Evolutionary conservation across 2,329 filamentous ascomycete genomes (phyloP), one percentile per base, ranked within the genome.

Genomic region (Ophioceras dolichostomum): DNA sequence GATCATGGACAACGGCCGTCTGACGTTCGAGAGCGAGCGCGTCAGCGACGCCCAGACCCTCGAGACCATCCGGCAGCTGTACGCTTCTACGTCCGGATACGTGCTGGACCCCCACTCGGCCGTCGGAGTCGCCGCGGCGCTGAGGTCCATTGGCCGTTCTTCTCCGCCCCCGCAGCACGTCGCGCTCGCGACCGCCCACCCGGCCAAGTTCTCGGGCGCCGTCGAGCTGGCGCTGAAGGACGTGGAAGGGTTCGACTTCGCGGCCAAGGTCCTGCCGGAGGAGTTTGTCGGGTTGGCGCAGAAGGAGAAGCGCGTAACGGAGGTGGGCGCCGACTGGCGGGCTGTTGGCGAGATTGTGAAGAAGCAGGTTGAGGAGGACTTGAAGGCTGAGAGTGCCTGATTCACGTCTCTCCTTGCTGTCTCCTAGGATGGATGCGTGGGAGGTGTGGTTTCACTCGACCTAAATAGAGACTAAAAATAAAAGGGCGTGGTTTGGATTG

Each of bases 91-190:
- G 22, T 13, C 13, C 8, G n/a, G 28, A 9, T 96, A 96, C 60
- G 73, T 96, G 30, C 75, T 96, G 1, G 91, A 98, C 55, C 91
- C 91, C 1, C 91, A 98, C 63, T 79, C 86, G 0, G 86, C 91
- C 2, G 83, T 98, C 32, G 91, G 88, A 39, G 71, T 95, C 28
- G 70, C 80, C 14, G 88, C 85, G 1, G 73, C 88, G 0, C 55
- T 76, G 38, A 72, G 87, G 40, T 87, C 84, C 3, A 68, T 83
- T 24, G 54, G 64, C 31, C 67, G 75, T 10, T 57, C 64, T 1
- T 60, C 60, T 20, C 55, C 66, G 3, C 63, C 64, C 13, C 61
- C 79, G 37, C 67, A 60, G n/a, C 83, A 94, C 56, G 82, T 98
- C 50, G 79, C 86, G 1, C 74, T 98, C 3, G 84, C 88, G 2